Base-by-base conservation (phyloP, 1,139 yeast genomes). In the Scheffersomyces parashehatae region DNA sequence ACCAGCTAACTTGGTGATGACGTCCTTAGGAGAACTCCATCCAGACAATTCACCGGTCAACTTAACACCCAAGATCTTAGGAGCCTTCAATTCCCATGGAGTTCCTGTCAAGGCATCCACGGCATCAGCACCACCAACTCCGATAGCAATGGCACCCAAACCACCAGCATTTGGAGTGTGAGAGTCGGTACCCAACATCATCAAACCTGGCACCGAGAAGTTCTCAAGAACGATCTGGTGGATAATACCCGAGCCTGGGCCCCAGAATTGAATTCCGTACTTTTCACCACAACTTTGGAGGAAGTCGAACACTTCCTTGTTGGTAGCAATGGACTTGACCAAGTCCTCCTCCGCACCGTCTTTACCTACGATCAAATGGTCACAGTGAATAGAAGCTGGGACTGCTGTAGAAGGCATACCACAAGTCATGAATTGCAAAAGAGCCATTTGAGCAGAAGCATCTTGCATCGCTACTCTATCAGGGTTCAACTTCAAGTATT, bases 401-500 rank as follows among this genome's bases (percentile, higher is more conserved):
- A 91, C 97, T 0, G 87, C 86, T 6, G 97, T 88, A 29, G 82
- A 73, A 38, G 81, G 63, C 82, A 91, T 82, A 14, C 97, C 97
- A 58, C 97, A 88, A 28, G 98, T 89, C 95, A 93, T 91, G 68
- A 93, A 93, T 69, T 93, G 99, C 52, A 93, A 73, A 51, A 93
- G 73, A 2, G 99, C 99, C 88, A 91, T 93, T 70, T 93, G 99
- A 2, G 99, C 99, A 20, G 96, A 87, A 1, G 99, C 99, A 71
- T 93, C 99, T 73, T 93, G 99, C 97, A 91, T 91, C 24, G 99
- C 99, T 15, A 93, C 99, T 59, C 99, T 80, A 64, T 93, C 99
- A n/a, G 99, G 99, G 61, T 84, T 80, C 56, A 93, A 77, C 73
- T 93, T 93, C 62, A 93, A 79, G 64, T 93, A 93, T 47, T 88